phyloP scores from a whole-genome alignment of 2,329 filamentous ascomycete genomes.

The Microsporum canis region DNA sequence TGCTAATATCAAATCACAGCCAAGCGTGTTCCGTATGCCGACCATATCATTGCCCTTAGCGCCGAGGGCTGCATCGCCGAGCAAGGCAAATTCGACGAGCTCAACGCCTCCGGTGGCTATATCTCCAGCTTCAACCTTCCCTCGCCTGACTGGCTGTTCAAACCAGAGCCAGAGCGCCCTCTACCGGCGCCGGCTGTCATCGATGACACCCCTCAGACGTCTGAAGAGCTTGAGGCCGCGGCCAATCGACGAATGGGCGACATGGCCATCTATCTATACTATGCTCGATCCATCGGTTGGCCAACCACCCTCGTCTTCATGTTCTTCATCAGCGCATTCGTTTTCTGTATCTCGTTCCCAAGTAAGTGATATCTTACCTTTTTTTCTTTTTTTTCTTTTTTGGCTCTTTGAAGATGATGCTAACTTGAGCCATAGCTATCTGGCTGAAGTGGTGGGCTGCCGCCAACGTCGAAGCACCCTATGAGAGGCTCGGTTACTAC shows the following conservation, averaged over 20 bases:
- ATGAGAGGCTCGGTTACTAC: conserved; percentile 26
- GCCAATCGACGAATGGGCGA: conserved; percentile 31
- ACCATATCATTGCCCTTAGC: conserved; percentile 34
- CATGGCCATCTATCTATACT: conserved; percentile 33
- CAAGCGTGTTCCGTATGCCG: conserved; percentile 33
- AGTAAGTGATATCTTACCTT: conserved; percentile 17
- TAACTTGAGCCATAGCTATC: conserved; percentile 19
- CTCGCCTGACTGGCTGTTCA: conserved; percentile 22
- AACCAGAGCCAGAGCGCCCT: conserved; percentile 10
- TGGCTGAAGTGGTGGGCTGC: conserved; percentile 35
- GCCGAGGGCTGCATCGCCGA: conserved; percentile 30
- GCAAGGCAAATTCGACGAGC: conserved; percentile 30
- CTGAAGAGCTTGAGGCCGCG: conserved; percentile 18
- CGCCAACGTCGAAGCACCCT: conserved; percentile 27
- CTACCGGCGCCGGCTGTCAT: neutral
- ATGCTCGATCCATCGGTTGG: conserved; percentile 30
- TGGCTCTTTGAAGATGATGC: neutral
- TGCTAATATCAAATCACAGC: conserved; percentile 16
- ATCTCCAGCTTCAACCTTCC: conserved; percentile 31
- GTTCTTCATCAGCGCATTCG: conserved; percentile 28
- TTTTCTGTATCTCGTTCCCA: conserved; percentile 33
- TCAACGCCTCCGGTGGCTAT: conserved; percentile 30
- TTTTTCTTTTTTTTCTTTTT: neutral
- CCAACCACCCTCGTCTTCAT: conserved; percentile 26
- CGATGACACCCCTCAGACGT: conserved; percentile 8